Conservation (phyloP, 140 eudicot species). For the Bidens hawaiensis region DNA sequence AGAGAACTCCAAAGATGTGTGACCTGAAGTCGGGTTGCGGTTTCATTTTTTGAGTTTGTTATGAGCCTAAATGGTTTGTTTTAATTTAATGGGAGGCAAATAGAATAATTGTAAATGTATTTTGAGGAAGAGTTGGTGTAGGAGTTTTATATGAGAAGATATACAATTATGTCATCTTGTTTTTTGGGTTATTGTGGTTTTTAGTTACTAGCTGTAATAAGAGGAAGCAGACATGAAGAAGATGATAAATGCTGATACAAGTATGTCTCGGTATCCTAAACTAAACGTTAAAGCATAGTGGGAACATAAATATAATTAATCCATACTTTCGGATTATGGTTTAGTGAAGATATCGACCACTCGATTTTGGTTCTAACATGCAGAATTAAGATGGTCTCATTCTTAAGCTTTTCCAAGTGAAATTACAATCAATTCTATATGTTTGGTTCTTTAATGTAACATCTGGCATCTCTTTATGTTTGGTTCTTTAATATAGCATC, state of each 20-base stretch:
- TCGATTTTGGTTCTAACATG: too few relatives aligned
- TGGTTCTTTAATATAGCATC: too few relatives aligned
- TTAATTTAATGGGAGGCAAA: constrained; percentile 10
- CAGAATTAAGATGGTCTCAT: too few relatives aligned
- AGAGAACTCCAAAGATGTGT: not conserved
- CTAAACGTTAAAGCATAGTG: too few relatives aligned
- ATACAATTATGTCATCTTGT: not conserved
- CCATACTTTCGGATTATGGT: too few relatives aligned
- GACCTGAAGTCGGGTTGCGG: too few relatives aligned
- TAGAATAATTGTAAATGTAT: constrained; percentile 30
- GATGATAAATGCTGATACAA: not conserved
- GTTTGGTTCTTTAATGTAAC: too few relatives aligned
- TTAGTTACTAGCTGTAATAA: not conserved
- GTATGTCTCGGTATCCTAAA: not conserved
- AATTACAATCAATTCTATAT: too few relatives aligned
- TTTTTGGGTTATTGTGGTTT: not conserved
- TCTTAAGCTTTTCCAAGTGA: too few relatives aligned
- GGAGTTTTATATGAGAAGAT: not conserved
- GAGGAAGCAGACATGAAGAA: not conserved
- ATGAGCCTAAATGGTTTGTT: constrained; percentile 18
- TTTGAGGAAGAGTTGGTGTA: constrained; percentile 21
- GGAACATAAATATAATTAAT: too few relatives aligned
- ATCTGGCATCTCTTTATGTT: too few relatives aligned
- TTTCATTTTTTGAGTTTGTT: not conserved
- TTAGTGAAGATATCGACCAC: too few relatives aligned